Conservation (phyloP, 2,329 filamentous ascomycete genomes). For the Penicillium corylophilum region DNA sequence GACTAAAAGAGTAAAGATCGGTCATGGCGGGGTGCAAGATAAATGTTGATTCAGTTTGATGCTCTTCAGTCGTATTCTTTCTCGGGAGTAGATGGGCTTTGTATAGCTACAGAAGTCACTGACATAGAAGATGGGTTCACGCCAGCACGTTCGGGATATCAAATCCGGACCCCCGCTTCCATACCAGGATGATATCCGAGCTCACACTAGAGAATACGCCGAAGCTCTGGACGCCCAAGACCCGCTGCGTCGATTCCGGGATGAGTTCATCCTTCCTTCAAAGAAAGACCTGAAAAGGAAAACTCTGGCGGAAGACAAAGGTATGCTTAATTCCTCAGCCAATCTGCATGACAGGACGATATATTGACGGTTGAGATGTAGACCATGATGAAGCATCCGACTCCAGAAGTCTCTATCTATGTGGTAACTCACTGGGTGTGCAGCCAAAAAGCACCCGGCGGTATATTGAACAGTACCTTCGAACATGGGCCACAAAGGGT, state of each 20-base stretch:
- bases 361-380: not conserved
- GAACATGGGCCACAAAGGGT: constrained; percentile 80
- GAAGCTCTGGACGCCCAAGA: constrained; percentile 60
- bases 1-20: constrained; percentile 8
- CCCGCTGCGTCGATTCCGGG: constrained; percentile 59
- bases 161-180: constrained; percentile 29
- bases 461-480: constrained; percentile 70
- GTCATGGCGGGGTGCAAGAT: constrained; percentile 15
- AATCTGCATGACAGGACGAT: not conserved
- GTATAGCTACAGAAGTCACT: not conserved
- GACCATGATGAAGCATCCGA: constrained; percentile 33
- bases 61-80: not conserved
- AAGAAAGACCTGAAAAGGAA: constrained; percentile 68
- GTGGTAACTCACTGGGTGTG: constrained; percentile 84
- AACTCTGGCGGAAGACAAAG: constrained; percentile 46
- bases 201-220: constrained; percentile 41
- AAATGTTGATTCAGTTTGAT: not conserved
- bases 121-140: constrained; percentile 27
- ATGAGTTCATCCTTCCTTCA: constrained; percentile 75
- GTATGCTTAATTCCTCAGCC: constrained; percentile 11
- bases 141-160: constrained; percentile 28
- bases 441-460: constrained; percentile 69
- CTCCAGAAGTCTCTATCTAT: constrained; percentile 71
- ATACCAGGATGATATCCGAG: constrained; percentile 34
- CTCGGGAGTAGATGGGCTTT: not conserved